Percentiles rank a stretch among this genome's conserved stretches.
These are phyloP conservation scores for Eimeria tenella DNA, from an alignment of 169 alveolate genomes.

Conservation along the genomic window DNA sequence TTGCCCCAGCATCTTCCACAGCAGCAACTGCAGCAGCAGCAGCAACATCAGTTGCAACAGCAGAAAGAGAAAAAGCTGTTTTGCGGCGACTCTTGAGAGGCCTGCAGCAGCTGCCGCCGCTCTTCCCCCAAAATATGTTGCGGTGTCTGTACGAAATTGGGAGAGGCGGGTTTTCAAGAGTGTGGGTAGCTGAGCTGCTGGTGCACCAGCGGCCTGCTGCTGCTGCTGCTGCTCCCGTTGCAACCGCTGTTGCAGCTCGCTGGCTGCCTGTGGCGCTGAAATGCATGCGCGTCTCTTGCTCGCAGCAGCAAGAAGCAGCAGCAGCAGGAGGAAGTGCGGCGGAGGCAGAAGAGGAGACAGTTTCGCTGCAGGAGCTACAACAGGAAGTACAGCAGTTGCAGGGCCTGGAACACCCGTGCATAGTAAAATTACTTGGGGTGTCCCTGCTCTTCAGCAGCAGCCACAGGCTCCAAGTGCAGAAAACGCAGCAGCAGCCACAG, in stretches of 20 bases:
- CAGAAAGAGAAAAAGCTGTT: neutral
- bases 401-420: conserved; percentile 44
- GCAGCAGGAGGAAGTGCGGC: conserved; percentile 24
- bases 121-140: conserved; percentile 43
- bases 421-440: conserved; percentile 61
- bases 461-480: neutral
- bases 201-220: conserved; percentile 49
- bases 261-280: conserved; percentile 47
- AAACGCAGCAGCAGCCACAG: neutral
- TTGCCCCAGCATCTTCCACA: neutral
- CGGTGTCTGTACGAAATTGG: conserved; percentile 52
- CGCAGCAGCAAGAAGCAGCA: conserved; percentile 21
- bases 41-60: conserved; percentile 45
- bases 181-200: conserved; percentile 59
- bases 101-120: conserved; percentile 35
- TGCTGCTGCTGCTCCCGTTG: neutral
- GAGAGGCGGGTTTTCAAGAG: conserved; percentile 49
- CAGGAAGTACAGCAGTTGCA: conserved; percentile 68
- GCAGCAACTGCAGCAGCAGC: conserved; percentile 2
- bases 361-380: conserved; percentile 35
- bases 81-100: conserved; percentile 29
- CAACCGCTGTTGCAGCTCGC: neutral
- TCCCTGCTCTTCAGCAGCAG: conserved; percentile 38
- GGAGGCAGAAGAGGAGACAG: conserved; percentile 1
- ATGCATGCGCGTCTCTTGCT: conserved; percentile 52